Conservation (phyloP, 768 basidiomycete species). For the Boletus fagicola region DNA sequence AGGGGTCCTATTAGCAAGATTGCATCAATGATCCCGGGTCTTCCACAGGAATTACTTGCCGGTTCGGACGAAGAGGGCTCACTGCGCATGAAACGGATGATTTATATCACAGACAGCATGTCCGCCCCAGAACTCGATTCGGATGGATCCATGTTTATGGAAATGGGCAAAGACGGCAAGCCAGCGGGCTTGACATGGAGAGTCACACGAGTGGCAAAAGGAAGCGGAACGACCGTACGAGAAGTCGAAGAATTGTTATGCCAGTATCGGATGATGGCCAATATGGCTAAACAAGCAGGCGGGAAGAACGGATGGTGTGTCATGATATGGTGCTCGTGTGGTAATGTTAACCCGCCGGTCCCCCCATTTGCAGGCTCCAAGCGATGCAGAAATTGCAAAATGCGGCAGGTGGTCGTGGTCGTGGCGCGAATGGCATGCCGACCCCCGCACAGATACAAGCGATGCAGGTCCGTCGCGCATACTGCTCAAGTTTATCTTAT, state of each 20-base stretch:
- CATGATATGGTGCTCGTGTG: background rate
- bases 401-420: constrained; percentile 80
- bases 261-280: constrained; percentile 98
- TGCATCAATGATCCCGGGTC: constrained; percentile 97
- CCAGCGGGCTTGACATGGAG: constrained; percentile 87
- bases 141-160: constrained; percentile 90
- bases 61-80: constrained; percentile 94
- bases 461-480: constrained; percentile 67
- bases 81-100: constrained; percentile 91
- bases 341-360: constrained; percentile 4
- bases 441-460: constrained; percentile 92
- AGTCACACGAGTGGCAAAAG: constrained; percentile 84
- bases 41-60: constrained; percentile 86
- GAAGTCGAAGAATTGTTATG: constrained; percentile 98
- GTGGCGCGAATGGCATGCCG: constrained; percentile 86
- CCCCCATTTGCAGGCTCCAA: constrained; percentile 53
- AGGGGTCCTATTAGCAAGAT: constrained; percentile 99
- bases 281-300: constrained; percentile 97
- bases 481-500: constrained; percentile 1
- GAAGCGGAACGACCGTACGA: constrained; percentile 90
- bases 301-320: constrained; percentile 92
- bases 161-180: constrained; percentile 77
- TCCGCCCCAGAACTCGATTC: constrained; percentile 90
- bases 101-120: constrained; percentile 99
- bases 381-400: constrained; percentile 93